These are phyloP conservation scores for Pythium rhizo-oryzae DNA, from an alignment of 352 stramenopile species.

Conservation along the genomic window DNA sequence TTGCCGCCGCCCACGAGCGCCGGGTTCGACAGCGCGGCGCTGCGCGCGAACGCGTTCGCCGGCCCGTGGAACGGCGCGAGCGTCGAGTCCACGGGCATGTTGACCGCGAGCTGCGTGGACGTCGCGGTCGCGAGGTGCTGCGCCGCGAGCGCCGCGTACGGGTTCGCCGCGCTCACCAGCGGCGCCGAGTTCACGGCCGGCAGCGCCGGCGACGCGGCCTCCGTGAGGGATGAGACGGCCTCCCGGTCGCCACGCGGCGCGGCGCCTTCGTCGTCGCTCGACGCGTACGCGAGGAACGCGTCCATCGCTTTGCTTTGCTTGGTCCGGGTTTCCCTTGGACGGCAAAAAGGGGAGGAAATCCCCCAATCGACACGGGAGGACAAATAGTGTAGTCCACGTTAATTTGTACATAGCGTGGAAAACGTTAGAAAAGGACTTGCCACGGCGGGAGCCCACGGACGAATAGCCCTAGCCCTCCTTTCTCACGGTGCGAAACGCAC, in stretches of 20 bases:
- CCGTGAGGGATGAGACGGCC: constrained; percentile 3
- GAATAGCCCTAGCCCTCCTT: constrained; percentile 23
- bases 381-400: constrained; percentile 26
- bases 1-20: constrained; percentile 58
- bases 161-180: constrained; percentile 33
- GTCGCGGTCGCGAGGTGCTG: constrained; percentile 42
- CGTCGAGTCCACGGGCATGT: constrained; percentile 69
- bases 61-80: constrained; percentile 57
- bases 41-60: constrained; percentile 27
- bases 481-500: constrained; percentile 21
- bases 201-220: constrained; percentile 26
- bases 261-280: constrained; percentile 24
- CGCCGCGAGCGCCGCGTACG: constrained; percentile 39
- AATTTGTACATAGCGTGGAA: constrained; percentile 12
- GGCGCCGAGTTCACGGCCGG: constrained; percentile 63
- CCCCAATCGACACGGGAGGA: neutral
- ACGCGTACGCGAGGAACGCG: constrained; percentile 29
- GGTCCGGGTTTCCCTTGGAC: neutral
- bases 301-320: constrained; percentile 23
- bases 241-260: neutral
- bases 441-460: neutral
- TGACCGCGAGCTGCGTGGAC: constrained; percentile 50
- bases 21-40: constrained; percentile 32
- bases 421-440: neutral
- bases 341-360: neutral